Conservation (phyloP, 352 stramenopile species). For the Pythium dissotocum region DNA sequence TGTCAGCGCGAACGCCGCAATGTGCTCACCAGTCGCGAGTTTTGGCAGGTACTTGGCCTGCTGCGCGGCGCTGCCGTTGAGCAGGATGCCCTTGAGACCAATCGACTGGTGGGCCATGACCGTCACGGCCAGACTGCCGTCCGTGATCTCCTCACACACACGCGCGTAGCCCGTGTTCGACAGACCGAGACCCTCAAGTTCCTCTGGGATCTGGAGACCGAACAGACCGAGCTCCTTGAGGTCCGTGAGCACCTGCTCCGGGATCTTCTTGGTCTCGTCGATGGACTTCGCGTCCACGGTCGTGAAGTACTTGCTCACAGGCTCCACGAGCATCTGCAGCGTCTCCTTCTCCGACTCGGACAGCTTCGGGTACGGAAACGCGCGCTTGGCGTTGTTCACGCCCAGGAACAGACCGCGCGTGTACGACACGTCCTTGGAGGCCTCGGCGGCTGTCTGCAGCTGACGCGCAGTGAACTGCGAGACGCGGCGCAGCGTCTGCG, state of each 20-base stretch:
- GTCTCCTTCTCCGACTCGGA: conserved; percentile 76
- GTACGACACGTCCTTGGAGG: conserved; percentile 69
- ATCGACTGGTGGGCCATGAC: conserved; percentile 90
- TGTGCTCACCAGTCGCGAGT: conserved; percentile 85
- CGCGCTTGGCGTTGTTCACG: conserved; percentile 76
- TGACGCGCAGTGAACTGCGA: conserved; percentile 27
- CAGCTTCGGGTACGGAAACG: conserved; percentile 79
- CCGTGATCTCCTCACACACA: conserved; percentile 84
- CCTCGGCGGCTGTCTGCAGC: conserved; percentile 73
- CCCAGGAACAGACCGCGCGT: conserved; percentile 81
- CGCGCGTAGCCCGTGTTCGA: conserved; percentile 87
- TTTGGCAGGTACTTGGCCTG: conserved; percentile 90
- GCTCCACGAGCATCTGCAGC: conserved; percentile 84
- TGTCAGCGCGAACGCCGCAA: conserved; percentile 87
- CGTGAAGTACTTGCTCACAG: conserved; percentile 78
- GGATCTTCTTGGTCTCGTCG: conserved; percentile 83
- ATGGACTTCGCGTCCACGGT: conserved; percentile 70
- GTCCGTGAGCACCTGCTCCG: conserved; percentile 63
- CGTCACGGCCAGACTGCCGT: conserved; percentile 76
- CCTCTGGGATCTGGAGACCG: conserved; percentile 82
- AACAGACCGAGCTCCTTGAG: conserved; percentile 88
- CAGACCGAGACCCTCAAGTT: conserved; percentile 72
- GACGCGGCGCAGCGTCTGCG: conserved; percentile 21
- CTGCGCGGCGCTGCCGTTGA: conserved; percentile 83
- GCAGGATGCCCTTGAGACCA: conserved; percentile 85